phyloP scores from a whole-genome alignment of 768 basidiomycete species.

The Lactarius pseudohatsudake region DNA sequence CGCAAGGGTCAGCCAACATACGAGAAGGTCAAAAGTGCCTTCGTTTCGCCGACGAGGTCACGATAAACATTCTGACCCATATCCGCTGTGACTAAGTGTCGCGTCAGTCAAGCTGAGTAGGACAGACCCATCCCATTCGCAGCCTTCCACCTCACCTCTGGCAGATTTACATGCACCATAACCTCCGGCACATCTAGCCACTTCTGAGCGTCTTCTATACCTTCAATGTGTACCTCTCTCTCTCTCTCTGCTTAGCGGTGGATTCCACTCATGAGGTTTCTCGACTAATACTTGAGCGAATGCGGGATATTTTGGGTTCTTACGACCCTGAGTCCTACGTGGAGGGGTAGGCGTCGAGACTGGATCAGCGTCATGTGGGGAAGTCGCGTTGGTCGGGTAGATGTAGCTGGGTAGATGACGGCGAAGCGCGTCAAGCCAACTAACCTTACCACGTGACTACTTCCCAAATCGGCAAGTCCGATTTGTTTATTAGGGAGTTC shows the following conservation, averaged over 20 bases:
- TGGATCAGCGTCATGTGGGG: not conserved
- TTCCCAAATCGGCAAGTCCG: too few species aligned
- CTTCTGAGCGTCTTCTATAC: conserved; percentile 40
- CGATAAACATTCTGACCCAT: conserved; percentile 73
- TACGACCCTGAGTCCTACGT: conserved; percentile 16
- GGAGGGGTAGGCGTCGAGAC: not conserved
- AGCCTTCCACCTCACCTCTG: conserved; percentile 70
- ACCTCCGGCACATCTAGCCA: conserved; percentile 60
- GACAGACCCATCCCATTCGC: too few species aligned
- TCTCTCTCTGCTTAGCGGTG: conserved; percentile 38
- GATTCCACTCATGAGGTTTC: conserved; percentile 59
- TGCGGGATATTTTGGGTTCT: conserved; percentile 23
- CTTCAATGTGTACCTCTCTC: conserved; percentile 9
- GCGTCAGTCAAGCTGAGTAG: not conserved
- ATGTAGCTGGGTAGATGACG: not conserved
- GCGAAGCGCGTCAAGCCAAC: too few species aligned
- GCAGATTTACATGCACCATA: conserved; percentile 71
- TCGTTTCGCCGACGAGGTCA: conserved; percentile 83
- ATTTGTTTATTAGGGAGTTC: too few species aligned
- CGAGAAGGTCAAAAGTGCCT: conserved; percentile 51
- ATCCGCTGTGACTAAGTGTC: conserved; percentile 46
- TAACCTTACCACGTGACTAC: too few species aligned
- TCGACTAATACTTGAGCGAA: too few species aligned
- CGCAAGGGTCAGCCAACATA: conserved; percentile 37
- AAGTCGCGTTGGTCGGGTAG: not conserved